These are phyloP conservation scores for Neofusicoccum cordaticola DNA, from an alignment of 2,329 filamentous ascomycete species.

Conservation along the genomic window DNA sequence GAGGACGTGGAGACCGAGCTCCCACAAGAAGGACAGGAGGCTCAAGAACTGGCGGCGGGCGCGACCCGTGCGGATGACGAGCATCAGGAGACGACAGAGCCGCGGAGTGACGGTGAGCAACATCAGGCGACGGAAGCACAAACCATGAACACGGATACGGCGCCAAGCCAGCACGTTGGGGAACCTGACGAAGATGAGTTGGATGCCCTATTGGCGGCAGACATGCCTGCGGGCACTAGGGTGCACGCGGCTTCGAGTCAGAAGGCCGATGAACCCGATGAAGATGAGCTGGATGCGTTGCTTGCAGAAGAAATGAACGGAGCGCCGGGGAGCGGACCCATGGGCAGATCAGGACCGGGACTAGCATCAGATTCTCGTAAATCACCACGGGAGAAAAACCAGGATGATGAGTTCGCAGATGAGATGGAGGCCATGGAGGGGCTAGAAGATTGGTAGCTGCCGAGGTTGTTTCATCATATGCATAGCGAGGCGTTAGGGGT, in stretches of 20 bases:
- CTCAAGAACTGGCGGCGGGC: constrained; percentile 20
- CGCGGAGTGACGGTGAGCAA: constrained; percentile 17
- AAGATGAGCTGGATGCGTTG: constrained; percentile 54
- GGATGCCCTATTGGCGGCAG: constrained; percentile 55
- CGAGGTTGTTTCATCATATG: constrained; percentile 17
- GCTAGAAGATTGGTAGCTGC: constrained; percentile 34
- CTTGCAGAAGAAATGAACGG: constrained; percentile 40
- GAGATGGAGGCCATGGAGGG: constrained; percentile 41
- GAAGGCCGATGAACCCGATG: constrained; percentile 40
- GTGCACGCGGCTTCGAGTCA: constrained; percentile 7
- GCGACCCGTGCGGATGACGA: constrained; percentile 12
- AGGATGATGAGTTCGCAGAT: constrained; percentile 37
- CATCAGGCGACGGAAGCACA: constrained; percentile 18
- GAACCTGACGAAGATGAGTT: constrained; percentile 52
- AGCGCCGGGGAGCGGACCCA: not conserved
- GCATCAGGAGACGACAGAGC: not conserved
- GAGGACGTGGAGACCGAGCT: constrained; percentile 1
- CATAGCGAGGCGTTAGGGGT: constrained; percentile 16
- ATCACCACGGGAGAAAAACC: constrained; percentile 11
- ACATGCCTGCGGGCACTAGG: constrained; percentile 20
- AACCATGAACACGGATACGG: constrained; percentile 5
- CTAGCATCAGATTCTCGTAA: constrained; percentile 8
- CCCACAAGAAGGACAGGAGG: constrained; percentile 1
- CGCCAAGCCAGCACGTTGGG: constrained; percentile 3
- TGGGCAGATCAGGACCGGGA: constrained; percentile 7